Evolutionary conservation across 768 basidiomycete genomes (phyloP).

Genomic region (Pisolithus orientalis): DNA sequence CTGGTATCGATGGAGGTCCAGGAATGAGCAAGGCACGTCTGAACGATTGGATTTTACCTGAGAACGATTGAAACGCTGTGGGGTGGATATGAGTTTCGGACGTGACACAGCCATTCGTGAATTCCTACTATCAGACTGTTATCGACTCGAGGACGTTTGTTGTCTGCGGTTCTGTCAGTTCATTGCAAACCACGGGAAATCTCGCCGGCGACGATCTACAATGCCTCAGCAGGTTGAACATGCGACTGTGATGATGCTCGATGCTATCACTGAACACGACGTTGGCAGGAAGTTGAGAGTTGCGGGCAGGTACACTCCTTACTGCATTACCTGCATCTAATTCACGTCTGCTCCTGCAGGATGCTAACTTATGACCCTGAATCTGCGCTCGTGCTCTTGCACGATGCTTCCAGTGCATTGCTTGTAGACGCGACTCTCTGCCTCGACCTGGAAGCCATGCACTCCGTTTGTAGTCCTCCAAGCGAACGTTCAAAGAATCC

Average conservation of each 20-base stretch:
- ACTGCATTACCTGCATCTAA: constrained; percentile 7
- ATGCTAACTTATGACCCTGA: constrained; percentile 51
- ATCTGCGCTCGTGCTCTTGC: constrained; percentile 40
- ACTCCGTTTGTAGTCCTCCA: constrained; percentile 5
- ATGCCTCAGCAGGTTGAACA: constrained; percentile 48
- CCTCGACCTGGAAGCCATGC: constrained; percentile 29
- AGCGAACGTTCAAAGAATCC: constrained; percentile 4
- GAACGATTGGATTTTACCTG: too few species aligned
- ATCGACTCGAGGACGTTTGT: too few species aligned
- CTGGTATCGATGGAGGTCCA: too few species aligned
- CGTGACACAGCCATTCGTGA: too few species aligned
- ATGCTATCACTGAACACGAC: constrained; percentile 33
- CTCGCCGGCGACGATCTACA: background rate
- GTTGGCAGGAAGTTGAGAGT: constrained; percentile 51
- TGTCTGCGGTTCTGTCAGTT: too few species aligned
- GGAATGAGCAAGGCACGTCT: too few species aligned
- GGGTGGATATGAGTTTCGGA: too few species aligned
- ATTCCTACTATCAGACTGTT: too few species aligned
- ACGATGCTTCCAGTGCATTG: constrained; percentile 45
- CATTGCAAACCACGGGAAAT: too few species aligned
- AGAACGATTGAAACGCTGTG: too few species aligned
- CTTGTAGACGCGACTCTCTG: constrained; percentile 54
- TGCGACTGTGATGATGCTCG: constrained; percentile 39
- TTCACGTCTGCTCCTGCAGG: constrained; percentile 28
- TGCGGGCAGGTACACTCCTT: constrained; percentile 43